Evolutionary conservation across 225 moss, liverwort and hornwort species (phyloP), one percentile per base, ranked within the genome.

Genomic region (Polytrichum commune): DNA sequence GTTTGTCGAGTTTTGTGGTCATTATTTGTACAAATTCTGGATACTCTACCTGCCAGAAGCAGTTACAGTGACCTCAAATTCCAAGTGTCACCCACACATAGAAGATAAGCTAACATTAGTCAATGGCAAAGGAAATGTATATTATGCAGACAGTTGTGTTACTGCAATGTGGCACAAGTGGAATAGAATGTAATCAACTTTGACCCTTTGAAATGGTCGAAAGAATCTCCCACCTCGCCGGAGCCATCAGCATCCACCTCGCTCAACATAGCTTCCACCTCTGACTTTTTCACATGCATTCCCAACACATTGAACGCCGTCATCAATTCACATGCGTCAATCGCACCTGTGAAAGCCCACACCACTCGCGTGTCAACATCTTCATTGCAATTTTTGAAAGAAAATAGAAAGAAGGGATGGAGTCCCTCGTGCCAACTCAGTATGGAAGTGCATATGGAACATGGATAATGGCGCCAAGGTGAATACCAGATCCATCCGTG

Each of bases 11-110:
- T 76, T 91, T 97, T 19, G 96, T 90, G 20, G 96, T 97, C 96
- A 97, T 97, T 19, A 97, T 92, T 78, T 97, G 93, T 4, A 97
- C 90, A 79, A 97, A 97, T 65, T 97, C 96, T 18, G 88, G 83
- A 72, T 97, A 97, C 54, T 97, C 96, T 23, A 97, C 90, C 96
- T 93, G 62, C 0, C 13, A 66, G 61, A 5, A 46, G 2, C 53
- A 3, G 35, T 35, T 35, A 35, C 35, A 35, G 9, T 35, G 46
- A 46, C 46, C 46, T 46, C 13, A 46, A 46, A 46, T 13, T 16
- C 3, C 38, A 38, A 10, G 3, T 38, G 13, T 38, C 38, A 10
- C 13, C 38, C 13, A 0, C 38, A 46, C 4, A 16, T 0, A 46
- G 46, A 46, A 46, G 46, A 46, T 46, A 46, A 46, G 13, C 13